These are phyloP conservation scores for Saccharomycopsis sp. DNA, from an alignment of 805 yeast genomes.

Conservation along the genomic window DNA sequence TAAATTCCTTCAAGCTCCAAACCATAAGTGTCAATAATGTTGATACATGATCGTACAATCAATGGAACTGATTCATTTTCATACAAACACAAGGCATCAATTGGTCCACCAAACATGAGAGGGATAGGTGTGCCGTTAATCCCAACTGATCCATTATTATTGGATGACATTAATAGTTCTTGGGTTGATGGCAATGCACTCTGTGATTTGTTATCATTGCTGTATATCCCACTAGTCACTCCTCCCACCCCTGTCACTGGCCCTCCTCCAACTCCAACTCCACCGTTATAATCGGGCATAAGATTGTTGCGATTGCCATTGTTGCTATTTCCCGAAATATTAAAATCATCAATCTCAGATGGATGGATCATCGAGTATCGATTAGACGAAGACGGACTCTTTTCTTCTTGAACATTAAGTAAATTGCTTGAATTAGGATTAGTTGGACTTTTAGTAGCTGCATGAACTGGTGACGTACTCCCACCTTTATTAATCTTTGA, in stretches of 20 bases:
- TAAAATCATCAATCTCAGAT: background rate
- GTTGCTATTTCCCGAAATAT: background rate
- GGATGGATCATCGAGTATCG: conserved; percentile 1
- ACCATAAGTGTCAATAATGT: conserved; percentile 80
- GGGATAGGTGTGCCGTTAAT: no score
- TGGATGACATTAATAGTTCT: conserved; percentile 10
- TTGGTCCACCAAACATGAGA: conserved; percentile 70
- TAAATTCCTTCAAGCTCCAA: conserved; percentile 83
- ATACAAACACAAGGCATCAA: conserved; percentile 67
- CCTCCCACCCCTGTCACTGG: background rate
- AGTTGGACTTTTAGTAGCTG: conserved; percentile 7
- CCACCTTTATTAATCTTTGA: background rate
- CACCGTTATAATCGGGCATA: background rate
- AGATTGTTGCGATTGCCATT: no score
- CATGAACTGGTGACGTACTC: background rate
- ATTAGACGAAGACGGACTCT: background rate
- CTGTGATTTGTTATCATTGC: conserved; percentile 5
- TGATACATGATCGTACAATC: conserved; percentile 82
- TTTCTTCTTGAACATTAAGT: conserved; percentile 4
- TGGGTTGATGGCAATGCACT: conserved; percentile 16
- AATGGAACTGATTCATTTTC: conserved; percentile 92
- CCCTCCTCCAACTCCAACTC: background rate
- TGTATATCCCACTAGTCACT: background rate
- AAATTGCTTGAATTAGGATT: conserved; percentile 4
- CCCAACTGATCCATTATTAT: background rate